A percentile compares a stretch with the other conserved stretches of the same genome.
Evolutionary conservation across 1,284 basidiomycete species (phyloP).

Genomic region (Exobasidium rhododendri): DNA sequence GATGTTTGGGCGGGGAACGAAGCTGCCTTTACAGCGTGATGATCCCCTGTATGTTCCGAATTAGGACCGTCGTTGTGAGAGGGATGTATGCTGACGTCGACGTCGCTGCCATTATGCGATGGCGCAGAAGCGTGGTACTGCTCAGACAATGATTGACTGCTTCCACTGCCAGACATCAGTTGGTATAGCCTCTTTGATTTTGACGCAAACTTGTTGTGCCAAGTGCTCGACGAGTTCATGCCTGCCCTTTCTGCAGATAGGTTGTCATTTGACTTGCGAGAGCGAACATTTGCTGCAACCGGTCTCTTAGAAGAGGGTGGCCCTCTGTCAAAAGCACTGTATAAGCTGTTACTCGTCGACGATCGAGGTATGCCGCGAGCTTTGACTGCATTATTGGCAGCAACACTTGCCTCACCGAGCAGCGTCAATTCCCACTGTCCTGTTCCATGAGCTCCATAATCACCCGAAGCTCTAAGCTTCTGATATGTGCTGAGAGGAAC

Average conservation of each 20-base stretch:
- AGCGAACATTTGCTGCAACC: background rate
- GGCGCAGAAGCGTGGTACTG: no score
- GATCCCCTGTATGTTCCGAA: background rate
- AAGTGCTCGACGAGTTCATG: background rate
- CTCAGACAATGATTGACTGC: background rate
- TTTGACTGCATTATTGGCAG: background rate
- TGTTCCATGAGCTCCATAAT: slow-evolving; percentile 1
- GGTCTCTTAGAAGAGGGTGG: background rate
- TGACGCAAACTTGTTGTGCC: background rate
- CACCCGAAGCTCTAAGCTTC: background rate
- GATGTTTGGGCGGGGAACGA: background rate
- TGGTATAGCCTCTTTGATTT: slow-evolving; percentile 7
- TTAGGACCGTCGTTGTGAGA: no score
- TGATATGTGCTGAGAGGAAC: slow-evolving; percentile 2
- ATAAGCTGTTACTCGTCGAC: background rate
- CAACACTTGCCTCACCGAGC: background rate
- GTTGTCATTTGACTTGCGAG: background rate
- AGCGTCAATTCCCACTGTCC: background rate
- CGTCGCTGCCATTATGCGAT: no score
- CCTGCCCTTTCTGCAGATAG: background rate
- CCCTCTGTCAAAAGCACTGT: background rate
- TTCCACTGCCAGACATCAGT: background rate
- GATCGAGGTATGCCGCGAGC: background rate
- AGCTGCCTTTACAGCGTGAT: background rate
- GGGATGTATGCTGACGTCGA: no score